Conservation (phyloP, 257 asterid genomes). For the Solanum clarkiae region DNA sequence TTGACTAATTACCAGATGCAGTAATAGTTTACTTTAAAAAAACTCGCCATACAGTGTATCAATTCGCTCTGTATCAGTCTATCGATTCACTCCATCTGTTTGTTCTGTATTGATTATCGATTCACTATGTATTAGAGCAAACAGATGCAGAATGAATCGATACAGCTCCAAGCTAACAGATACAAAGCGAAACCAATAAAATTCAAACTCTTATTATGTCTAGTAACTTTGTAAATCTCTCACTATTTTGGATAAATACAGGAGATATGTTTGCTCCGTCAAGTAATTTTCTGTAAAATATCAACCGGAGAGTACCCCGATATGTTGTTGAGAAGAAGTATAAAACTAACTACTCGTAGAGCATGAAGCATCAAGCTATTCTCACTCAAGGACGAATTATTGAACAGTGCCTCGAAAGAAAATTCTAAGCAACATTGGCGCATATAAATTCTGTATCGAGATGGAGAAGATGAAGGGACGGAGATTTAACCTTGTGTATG, state of each 20-base stretch:
- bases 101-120: neutral
- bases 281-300: neutral
- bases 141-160: neutral
- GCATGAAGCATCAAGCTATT: neutral
- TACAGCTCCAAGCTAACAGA: too few relatives aligned
- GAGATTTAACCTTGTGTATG: conserved; percentile 57
- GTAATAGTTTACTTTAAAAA: neutral
- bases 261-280: neutral
- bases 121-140: too few relatives aligned
- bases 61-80: too few relatives aligned
- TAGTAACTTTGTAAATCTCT: neutral
- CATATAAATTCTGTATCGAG: neutral
- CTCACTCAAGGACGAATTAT: neutral
- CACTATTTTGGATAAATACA: neutral
- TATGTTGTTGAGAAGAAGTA: neutral
- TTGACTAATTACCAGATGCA: neutral
- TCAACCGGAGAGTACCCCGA: neutral
- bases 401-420: neutral
- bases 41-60: too few relatives aligned
- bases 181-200: neutral
- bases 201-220: neutral
- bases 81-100: neutral
- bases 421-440: neutral
- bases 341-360: neutral
- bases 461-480: neutral